Base-by-base conservation (phyloP, 345 rosid genomes). In the Litchi chinensis region DNA sequence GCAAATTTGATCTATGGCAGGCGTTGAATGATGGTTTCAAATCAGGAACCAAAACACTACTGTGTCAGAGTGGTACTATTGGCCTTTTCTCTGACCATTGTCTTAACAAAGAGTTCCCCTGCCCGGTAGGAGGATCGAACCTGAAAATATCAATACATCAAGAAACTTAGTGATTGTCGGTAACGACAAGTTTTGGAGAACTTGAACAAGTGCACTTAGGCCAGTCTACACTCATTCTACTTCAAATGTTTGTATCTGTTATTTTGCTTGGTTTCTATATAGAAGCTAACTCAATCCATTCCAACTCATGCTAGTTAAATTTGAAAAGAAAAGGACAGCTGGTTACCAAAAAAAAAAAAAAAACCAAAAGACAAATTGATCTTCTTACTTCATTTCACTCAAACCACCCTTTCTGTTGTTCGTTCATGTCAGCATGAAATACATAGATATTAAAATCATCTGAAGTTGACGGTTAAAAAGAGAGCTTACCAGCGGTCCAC, bases 81-180 rank as follows among this genome's bases (percentile, higher is more conserved):
- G 1, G 82, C 80, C 82, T 82, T 93, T 82, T 91, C 97, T 85
- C 81, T 93, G 68, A 97, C 97, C 98, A 94, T 97, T 81, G 98
- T 82, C 91, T 94, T 80, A 5, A 97, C 98, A 77, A 88, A 97
- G 77, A 97, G 95, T 87, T 97, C 98, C 68, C 98, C 98, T 12
- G 98, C 98, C 79, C 98, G 91, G 64, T 94, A 96, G 22, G 98
- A 94, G 46, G 99, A 96, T 75, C 98, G 91, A 72, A 96, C 98
- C 98, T 94, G 91, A 65, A 81, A 76, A 66, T 71, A 12, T 21
- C 10, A 28, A 73, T 19, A 83, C 1, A 67, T 56, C 5, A 50
- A 5, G 32, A 24, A 54, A n/a, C 24, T 22, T 40, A 8, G 18
- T 32, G 41, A 15, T 11, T 15, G 39, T 52, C 16, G n/a, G 26